Conservation (phyloP, 208 protist genomes). For the Blechomonas ayalai region DNA sequence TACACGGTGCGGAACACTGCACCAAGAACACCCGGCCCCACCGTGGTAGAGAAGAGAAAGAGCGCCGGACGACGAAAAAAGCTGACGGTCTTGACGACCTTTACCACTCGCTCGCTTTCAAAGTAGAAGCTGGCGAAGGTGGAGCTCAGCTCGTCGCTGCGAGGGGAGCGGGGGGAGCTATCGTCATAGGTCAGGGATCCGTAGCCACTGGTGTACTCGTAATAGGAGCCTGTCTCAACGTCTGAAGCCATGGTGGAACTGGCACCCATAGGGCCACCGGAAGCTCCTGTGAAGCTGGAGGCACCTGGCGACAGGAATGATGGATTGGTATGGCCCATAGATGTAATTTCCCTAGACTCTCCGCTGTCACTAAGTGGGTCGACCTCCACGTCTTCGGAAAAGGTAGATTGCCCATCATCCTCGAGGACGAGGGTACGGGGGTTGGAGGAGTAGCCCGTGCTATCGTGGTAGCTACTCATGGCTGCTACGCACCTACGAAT, state of each 20-base stretch:
- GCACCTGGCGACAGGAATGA: too few species aligned
- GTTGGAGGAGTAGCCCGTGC: conserved; percentile 28
- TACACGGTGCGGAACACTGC: conserved; percentile 31
- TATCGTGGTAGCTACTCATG: conserved; percentile 70
- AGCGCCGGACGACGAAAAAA: conserved; percentile 56
- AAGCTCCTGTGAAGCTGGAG: too few species aligned
- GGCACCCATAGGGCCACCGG: too few species aligned
- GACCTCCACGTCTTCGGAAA: too few species aligned
- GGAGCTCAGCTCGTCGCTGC: conserved; percentile 65
- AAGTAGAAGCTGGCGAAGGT: conserved; percentile 78
- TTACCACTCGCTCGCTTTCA: conserved; percentile 38
- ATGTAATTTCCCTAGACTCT: too few species aligned
- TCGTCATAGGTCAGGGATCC: conserved; percentile 27
- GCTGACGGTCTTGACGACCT: conserved; percentile 13
- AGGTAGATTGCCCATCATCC: too few species aligned
- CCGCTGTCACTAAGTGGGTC: too few species aligned
- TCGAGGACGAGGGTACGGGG: too few species aligned
- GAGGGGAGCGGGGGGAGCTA: conserved; percentile 46
- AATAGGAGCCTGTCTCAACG: not conserved
- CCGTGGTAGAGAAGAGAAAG: conserved; percentile 46
- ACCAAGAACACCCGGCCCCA: conserved; percentile 31
- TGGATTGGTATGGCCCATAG: too few species aligned
- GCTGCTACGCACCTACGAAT: not conserved
- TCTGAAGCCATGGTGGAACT: conserved; percentile 6
- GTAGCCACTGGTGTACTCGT: conserved; percentile 16